Base-by-base conservation (phyloP, 805 yeast genomes). In the Ogataea kodamae region DNA sequence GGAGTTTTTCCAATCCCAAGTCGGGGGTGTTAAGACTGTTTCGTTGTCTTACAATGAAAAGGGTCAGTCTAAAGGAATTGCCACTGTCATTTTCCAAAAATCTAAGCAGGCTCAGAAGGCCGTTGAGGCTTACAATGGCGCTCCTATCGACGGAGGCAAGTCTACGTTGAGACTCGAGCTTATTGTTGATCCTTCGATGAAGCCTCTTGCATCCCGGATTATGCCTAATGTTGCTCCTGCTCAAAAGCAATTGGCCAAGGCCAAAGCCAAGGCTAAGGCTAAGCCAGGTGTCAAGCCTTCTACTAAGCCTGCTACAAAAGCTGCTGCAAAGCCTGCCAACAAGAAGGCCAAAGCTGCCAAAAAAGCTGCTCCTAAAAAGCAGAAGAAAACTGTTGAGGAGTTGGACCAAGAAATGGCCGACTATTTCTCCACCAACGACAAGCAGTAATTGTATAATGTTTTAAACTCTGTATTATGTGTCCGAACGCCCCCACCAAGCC, bases 381-480 rank as follows among this genome's bases (percentile, higher is more conserved):
- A 59, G 44, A 68, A 70, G 64, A 88, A 88, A 74, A 78, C 95
- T 33, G 71, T 84, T 45, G 97, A 85, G 61, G 90, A 92, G 65
- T 77, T 90, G 57, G 98, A 92, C 65, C 95, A 89, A 59, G 97
- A 90, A 68, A 90, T 92, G 98, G 83, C 88, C 44, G 97, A 89
- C 59, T 90, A 90, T 68, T 89, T 90, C 52, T 78, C 77, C 45
- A 78, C 74, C 43, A 68, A 64, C 46, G 64, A 65, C 16, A 22
- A 30, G 15, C 28, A 28, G 28, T 33, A 32, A 28, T 40, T 18
- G 37, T 41, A 33, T 25, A 28, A 21, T 19, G 16, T 15, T n/a
- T 39, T 26, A 19, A 16, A 7, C 11, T 18, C 18, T 17, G 24
- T 22, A 30, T 25, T 37, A 39, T 17, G 37, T 43, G 25, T 34